phyloP scores from a whole-genome alignment of 345 rosid genomes.

The Boechera divaricarpa region DNA sequence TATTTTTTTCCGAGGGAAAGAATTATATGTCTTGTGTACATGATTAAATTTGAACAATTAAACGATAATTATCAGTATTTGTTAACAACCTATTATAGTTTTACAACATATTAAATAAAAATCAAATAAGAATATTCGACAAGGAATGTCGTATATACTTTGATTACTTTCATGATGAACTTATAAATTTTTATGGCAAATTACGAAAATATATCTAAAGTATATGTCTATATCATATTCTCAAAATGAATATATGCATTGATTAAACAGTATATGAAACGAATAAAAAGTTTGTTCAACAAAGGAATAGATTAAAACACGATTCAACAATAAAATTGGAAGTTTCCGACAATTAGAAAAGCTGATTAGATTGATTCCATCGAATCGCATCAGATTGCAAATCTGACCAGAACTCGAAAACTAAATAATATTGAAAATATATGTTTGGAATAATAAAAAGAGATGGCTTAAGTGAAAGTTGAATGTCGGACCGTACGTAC shows the following conservation, averaged over 20 bases:
- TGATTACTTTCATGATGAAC: too few relatives aligned
- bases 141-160: too few relatives aligned
- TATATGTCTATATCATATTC: too few relatives aligned
- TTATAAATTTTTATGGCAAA: too few relatives aligned
- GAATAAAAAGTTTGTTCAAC: background rate
- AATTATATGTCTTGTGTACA: background rate
- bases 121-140: too few relatives aligned
- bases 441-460: conserved; percentile 23
- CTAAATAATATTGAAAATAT: background rate
- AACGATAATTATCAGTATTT: background rate
- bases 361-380: conserved; percentile 30
- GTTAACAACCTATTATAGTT: background rate
- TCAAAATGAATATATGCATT: background rate
- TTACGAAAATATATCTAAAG: too few relatives aligned
- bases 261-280: background rate
- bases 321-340: background rate
- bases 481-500: conserved; percentile 43
- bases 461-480: conserved; percentile 32
- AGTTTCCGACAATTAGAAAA: conserved; percentile 34
- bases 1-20: background rate
- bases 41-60: background rate
- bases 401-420: conserved; percentile 35
- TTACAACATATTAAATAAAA: too few relatives aligned
- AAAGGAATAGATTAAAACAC: background rate
- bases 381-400: conserved; percentile 42